Conservation (phyloP, 2,329 filamentous ascomycete species). For the Sarocladiaceae sp. region DNA sequence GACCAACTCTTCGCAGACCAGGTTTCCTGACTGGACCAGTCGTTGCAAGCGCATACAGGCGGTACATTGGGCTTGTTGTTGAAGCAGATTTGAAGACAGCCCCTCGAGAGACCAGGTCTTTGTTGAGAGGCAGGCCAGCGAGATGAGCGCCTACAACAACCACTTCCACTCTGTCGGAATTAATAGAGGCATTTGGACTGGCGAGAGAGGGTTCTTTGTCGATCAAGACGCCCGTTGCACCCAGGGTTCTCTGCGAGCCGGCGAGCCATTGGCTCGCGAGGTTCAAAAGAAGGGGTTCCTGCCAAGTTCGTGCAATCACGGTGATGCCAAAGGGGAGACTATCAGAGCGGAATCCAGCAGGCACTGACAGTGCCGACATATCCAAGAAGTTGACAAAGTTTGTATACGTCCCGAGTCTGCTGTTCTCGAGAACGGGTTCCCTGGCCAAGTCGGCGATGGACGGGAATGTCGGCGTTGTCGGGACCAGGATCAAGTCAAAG, state of each 20-base stretch:
- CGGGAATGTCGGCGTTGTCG: constrained; percentile 47
- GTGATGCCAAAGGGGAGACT: constrained; percentile 32
- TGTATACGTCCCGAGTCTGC: constrained; percentile 47
- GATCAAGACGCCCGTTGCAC: constrained; percentile 19
- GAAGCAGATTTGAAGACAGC: constrained; percentile 19
- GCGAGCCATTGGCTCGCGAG: constrained; percentile 24
- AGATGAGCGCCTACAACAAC: constrained; percentile 30
- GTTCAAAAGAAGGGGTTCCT: constrained; percentile 23
- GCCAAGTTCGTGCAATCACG: constrained; percentile 28
- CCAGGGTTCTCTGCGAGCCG: constrained; percentile 16
- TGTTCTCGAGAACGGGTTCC: constrained; percentile 49
- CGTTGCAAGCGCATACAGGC: constrained; percentile 21
- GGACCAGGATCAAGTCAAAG: constrained; percentile 47
- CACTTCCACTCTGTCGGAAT: constrained; percentile 15
- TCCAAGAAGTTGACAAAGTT: constrained; percentile 58
- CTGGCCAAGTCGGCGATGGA: constrained; percentile 43
- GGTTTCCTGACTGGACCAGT: constrained; percentile 20
- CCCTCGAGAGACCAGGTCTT: constrained; percentile 24
- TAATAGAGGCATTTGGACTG: background rate
- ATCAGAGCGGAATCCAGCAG: constrained; percentile 35
- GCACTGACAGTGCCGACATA: constrained; percentile 46
- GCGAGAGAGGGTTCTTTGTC: background rate
- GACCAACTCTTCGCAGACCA: constrained; percentile 22
- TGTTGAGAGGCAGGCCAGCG: constrained; percentile 26
- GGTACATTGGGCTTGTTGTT: constrained; percentile 23